Conservation (phyloP, 2,329 filamentous ascomycete genomes). For the Cordyceps farinosa region DNA sequence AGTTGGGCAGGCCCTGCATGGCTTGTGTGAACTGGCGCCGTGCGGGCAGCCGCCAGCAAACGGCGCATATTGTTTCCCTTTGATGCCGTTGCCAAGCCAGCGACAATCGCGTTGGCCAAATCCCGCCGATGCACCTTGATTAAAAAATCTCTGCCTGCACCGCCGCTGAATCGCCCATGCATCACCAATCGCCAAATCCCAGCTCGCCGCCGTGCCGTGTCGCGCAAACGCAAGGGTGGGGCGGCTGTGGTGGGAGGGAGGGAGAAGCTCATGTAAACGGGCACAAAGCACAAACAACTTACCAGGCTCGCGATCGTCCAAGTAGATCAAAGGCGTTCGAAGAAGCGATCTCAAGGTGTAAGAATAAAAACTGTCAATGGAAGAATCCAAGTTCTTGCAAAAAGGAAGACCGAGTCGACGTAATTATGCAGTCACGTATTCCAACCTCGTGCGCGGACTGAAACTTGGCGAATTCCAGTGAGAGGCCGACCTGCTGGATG, state of each 20-base stretch:
- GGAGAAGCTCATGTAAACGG: background rate
- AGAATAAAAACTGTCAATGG: background rate
- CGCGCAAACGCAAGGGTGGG: background rate
- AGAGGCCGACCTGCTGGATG: conserved; percentile 2
- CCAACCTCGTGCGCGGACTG: conserved; percentile 14
- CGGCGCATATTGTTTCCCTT: background rate
- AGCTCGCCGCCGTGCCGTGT: background rate
- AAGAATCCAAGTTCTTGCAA: background rate
- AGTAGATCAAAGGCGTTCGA: background rate
- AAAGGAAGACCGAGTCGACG: background rate
- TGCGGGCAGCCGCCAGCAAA: background rate
- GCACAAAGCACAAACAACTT: background rate
- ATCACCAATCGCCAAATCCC: background rate
- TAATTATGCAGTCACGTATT: conserved; percentile 8
- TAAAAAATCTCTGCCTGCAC: background rate
- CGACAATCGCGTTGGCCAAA: background rate
- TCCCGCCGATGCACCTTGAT: background rate
- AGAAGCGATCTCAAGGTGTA: background rate
- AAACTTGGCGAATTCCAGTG: conserved; percentile 18
- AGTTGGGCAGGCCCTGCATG: conserved; percentile 2
- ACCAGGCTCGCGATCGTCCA: conserved; percentile 12
- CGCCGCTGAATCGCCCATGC: background rate
- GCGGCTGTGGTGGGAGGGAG: background rate
- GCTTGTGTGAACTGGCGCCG: background rate
- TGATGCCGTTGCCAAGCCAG: background rate